Evolutionary conservation across 768 basidiomycete genomes (phyloP), one percentile per base, ranked within the genome.

Genomic region (Trametes punicea): DNA sequence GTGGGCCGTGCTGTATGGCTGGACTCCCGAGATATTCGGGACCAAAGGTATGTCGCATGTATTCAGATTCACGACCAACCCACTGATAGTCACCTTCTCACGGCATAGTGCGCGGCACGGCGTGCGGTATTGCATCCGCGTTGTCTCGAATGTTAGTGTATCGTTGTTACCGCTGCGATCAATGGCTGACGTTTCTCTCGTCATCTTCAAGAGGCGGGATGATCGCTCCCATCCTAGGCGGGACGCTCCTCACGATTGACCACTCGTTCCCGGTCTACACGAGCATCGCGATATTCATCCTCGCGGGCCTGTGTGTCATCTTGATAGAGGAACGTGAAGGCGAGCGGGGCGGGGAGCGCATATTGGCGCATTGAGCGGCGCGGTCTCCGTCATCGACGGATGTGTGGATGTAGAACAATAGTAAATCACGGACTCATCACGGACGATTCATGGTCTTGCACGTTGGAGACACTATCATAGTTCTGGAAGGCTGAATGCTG

Each of bases 1-100:
- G 90, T 92, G 87, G 81, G 88, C 90, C 10, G 85, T 93, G n/a
- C 63, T 92, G 48, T 92, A 92, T 62, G 89, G 90, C 3, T 90
- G 90, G 87, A 93, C 92, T 0, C 92, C 92, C 3, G 89, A 91
- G 70, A 87, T 92, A 13, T 94, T 95, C 65, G 84, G 81, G 0
- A 91, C 90, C 0, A 83, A 84, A 74, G 81, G 85, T 85, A 62
- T 34, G 70, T 60, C 45, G n/a, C 39, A 15, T n/a, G 7, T 29
- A 13, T 9, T n/a, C 34, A 40, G 21, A 10, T 5, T 36, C 13
- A 6, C 5, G 15, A 26, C 25, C 4, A 16, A 29, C 8, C 16
- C 18, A 25, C 31, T 11, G 33, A 16, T 34, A 3, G 40, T 46
- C 25, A 56, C 30, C 4, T 11, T 11, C 40, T 23, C 21, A 25